A percentile compares a stretch with the other conserved stretches of the same genome.
Evolutionary conservation across 2,329 filamentous ascomycete genomes (phyloP).

Genomic region (Sordariomycetes sp.): DNA sequence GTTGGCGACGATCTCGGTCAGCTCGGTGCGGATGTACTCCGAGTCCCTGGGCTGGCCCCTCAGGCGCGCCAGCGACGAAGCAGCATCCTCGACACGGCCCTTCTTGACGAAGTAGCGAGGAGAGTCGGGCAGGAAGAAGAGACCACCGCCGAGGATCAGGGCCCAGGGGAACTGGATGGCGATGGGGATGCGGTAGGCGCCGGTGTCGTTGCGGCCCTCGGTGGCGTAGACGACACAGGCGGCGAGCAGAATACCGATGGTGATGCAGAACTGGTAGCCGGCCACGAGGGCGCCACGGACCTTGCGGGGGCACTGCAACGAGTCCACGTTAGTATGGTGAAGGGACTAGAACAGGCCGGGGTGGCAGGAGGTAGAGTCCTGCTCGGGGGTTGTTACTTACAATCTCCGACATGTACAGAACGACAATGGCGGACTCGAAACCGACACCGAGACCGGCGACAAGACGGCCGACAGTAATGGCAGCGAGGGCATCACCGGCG

Average conservation of each 20-base stretch:
- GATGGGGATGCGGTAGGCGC: constrained; percentile 73
- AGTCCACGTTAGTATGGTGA: neutral
- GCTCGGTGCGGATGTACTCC: constrained; percentile 65
- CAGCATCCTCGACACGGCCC: constrained; percentile 56
- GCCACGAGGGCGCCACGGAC: constrained; percentile 70
- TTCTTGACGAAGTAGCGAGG: constrained; percentile 80
- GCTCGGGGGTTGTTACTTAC: constrained; percentile 21
- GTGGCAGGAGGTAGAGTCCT: neutral
- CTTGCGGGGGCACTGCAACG: constrained; percentile 45
- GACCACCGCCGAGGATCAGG: constrained; percentile 59
- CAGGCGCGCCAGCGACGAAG: constrained; percentile 51
- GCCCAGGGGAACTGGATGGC: constrained; percentile 73
- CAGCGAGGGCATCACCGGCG: constrained; percentile 35
- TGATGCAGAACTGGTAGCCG: constrained; percentile 77
- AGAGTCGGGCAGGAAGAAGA: constrained; percentile 72
- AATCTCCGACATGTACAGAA: constrained; percentile 83
- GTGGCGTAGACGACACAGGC: constrained; percentile 65
- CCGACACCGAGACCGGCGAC: constrained; percentile 70
- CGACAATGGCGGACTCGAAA: constrained; percentile 70
- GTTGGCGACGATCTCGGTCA: constrained; percentile 82
- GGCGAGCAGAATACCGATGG: constrained; percentile 66
- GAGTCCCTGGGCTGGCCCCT: constrained; percentile 63
- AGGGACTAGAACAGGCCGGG: neutral
- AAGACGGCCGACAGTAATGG: constrained; percentile 63
- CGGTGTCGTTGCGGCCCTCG: constrained; percentile 47